phyloP scores from a whole-genome alignment of 768 basidiomycete species.

The Termitomyces sp. region DNA sequence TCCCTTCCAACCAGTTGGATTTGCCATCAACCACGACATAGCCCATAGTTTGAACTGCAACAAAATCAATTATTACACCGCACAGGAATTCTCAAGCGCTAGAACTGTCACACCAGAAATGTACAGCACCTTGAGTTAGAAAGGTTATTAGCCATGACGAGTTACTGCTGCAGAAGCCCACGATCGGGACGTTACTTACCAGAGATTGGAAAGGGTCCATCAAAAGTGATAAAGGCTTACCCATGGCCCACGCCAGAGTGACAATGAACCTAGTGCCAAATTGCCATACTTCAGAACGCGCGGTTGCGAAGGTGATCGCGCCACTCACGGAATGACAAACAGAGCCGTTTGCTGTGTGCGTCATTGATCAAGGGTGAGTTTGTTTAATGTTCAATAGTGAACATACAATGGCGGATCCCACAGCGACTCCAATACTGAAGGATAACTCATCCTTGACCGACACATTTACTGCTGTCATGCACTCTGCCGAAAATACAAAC shows the following conservation, averaged over 20 bases:
- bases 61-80: background rate
- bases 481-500: conserved; percentile 46
- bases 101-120: background rate
- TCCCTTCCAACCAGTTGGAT: conserved; percentile 81
- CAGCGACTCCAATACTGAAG: conserved; percentile 85
- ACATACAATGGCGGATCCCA: conserved; percentile 78
- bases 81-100: background rate
- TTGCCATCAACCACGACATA: conserved; percentile 80
- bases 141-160: conserved; percentile 16
- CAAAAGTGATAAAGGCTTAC: conserved; percentile 74
- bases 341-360: conserved; percentile 70
- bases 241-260: conserved; percentile 75
- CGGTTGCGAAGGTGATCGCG: background rate
- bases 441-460: conserved; percentile 89
- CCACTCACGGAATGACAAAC: conserved; percentile 75
- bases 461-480: conserved; percentile 86
- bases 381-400: background rate
- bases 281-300: background rate
- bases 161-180: background rate
- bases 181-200: conserved; percentile 32
- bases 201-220: conserved; percentile 91
- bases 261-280: conserved; percentile 57
- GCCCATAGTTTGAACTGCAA: conserved; percentile 75
- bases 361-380: background rate
- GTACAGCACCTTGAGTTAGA: conserved; percentile 38